Evolutionary conservation across 2,329 filamentous ascomycete genomes (phyloP).

Genomic region (Chrysoporthe deuterocubensis): DNA sequence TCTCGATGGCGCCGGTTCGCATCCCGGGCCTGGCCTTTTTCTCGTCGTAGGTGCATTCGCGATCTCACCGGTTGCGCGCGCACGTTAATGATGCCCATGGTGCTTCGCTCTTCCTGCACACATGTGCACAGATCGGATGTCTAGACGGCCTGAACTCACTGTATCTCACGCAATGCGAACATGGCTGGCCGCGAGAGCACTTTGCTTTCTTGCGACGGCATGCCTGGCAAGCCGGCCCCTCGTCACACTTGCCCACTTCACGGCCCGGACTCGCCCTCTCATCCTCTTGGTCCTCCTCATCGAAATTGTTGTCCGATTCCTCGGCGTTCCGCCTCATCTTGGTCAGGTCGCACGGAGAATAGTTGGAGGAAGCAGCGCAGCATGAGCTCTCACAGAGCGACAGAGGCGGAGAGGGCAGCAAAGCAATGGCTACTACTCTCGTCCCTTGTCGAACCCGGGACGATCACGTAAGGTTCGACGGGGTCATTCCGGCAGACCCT

Average conservation of each 20-base stretch:
- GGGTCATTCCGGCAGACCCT: too few relatives aligned
- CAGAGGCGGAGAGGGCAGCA: neutral
- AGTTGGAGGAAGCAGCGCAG: neutral
- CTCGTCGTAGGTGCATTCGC: slow-evolving; percentile 42
- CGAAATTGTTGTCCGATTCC: neutral
- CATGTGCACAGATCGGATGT: too few relatives aligned
- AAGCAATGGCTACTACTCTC: too few relatives aligned
- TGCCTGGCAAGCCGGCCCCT: slow-evolving; percentile 39
- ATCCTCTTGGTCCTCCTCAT: neutral
- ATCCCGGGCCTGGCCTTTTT: slow-evolving; percentile 40
- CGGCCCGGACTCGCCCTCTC: neutral
- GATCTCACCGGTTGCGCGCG: slow-evolving; percentile 21
- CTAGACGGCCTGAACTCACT: slow-evolving; percentile 29
- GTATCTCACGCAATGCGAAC: slow-evolving; percentile 44
- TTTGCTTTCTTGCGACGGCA: slow-evolving; percentile 51
- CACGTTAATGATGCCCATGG: too few relatives aligned
- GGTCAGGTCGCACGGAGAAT: neutral
- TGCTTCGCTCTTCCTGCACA: too few relatives aligned
- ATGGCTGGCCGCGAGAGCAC: slow-evolving; percentile 48
- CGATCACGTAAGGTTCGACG: too few relatives aligned
- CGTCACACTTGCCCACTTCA: neutral
- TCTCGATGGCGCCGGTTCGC: slow-evolving; percentile 41
- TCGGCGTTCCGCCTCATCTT: neutral
- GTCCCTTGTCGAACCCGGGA: too few relatives aligned
- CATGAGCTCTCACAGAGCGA: neutral